Evolutionary conservation across 2,329 filamentous ascomycete species (phyloP), one percentile per base, ranked within the genome.

Genomic region (Ophiostoma sp.): DNA sequence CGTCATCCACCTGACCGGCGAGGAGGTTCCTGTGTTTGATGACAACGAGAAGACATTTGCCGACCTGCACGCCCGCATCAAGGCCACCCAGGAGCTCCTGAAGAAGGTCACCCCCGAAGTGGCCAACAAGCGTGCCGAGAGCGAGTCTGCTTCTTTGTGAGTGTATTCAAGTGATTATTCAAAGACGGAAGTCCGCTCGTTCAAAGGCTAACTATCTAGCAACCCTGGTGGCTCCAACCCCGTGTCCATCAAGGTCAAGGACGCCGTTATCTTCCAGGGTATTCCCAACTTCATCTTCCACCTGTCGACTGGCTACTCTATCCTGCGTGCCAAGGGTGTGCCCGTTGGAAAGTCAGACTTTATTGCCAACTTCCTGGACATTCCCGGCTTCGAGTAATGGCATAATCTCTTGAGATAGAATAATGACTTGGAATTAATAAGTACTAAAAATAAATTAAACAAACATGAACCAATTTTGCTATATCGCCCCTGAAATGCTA

Each of bases 251-350:
- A 72, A 70, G 18, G 72, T 69, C 9, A 68, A 72, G 63, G 75
- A 78, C 0, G 86, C 84, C 69, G 72, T 84, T 9, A 70, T 78
- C 36, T 73, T 74, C 2, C 82, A 80, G 74, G 79, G 75, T 5
- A 70, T 87, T 49, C 85, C 85, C 9, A 87, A 88, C 74, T 81
- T 87, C 73, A 85, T 80, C 75, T 89, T 89, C 74, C 87, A 89
- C 72, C 70, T 83, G 5, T 79, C 70, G 2, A 85, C 80, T 5
- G 82, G 82, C 12, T 89, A 89, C 76, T 79, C 75, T 0, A 83
- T 89, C 66, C 72, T 89, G 73, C 77, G 86, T 66, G 79, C 78
- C 67, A 81, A 84, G 76, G 86, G 86, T 0, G 83, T 88, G 12
- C 80, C 80, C 0, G 14, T 89, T 18, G 86, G 86, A 12, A 88